Evolutionary conservation across 2,329 filamentous ascomycete species (phyloP).

Genomic region (Trichoderma sp.): DNA sequence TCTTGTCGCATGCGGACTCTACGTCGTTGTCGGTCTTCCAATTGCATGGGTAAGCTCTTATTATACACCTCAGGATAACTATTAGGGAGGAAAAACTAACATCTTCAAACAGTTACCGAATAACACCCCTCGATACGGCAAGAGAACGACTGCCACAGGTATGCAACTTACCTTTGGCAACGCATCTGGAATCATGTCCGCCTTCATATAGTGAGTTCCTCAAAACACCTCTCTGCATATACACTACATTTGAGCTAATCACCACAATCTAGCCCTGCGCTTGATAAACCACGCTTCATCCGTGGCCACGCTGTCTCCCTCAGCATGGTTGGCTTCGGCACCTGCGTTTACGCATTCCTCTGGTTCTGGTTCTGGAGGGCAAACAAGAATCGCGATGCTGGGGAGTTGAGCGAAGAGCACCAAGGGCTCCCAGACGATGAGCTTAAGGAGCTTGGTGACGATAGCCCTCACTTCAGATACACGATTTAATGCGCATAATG

Average conservation of each 20-base stretch:
- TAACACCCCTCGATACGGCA: constrained; percentile 73
- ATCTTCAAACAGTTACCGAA: constrained; percentile 47
- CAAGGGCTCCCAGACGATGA: constrained; percentile 45
- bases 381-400: constrained; percentile 47
- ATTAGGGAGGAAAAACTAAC: neutral
- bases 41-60: constrained; percentile 48
- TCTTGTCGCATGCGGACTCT: constrained; percentile 71
- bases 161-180: constrained; percentile 72
- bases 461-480: constrained; percentile 50
- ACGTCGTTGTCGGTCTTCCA: constrained; percentile 56
- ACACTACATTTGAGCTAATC: neutral
- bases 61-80: neutral
- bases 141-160: constrained; percentile 69
- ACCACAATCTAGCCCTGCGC: constrained; percentile 35
- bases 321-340: constrained; percentile 55
- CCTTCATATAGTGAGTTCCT: constrained; percentile 55
- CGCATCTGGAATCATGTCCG: constrained; percentile 68
- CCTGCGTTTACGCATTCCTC: constrained; percentile 52
- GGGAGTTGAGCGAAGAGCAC: constrained; percentile 40
- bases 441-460: constrained; percentile 50
- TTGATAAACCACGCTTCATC: constrained; percentile 56
- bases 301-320: constrained; percentile 62
- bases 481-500: constrained; percentile 33
- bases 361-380: constrained; percentile 50
- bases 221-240: neutral